Base-by-base conservation (phyloP, 176 grass and related monocot genomes). In the Carex kokanica region DNA sequence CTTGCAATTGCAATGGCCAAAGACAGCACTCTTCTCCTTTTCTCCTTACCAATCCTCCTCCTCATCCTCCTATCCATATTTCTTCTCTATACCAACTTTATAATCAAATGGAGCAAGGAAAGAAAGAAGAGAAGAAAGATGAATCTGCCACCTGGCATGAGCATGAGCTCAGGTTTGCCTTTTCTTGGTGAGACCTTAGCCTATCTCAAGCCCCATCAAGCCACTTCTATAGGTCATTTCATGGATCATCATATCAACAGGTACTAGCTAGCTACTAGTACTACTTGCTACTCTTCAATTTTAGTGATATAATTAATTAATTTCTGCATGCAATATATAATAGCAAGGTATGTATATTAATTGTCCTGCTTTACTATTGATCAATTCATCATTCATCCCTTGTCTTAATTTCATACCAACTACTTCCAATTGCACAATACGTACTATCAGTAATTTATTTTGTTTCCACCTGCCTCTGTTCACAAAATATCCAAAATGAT, bases 151-250 rank as follows among this genome's bases (percentile, higher is more conserved):
- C 92, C 92, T 2, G 95, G 90, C 61, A 78, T 85, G 60, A 65
- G 38, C 43, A 78, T 85, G 60, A 65, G 38, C 43, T 2, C 3
- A 27, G 89, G 95, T 0, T 87, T 88, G 92, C 95, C 95, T 36
- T 78, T 94, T 1, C 16, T 98, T 68, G 95, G 95, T 83, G 92
- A 95, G 74, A 98, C 95, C 29, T 90, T 93, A 82, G 92, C 87
- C 54, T 98, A 93, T 88, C 95, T 94, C 90, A 83, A 87, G 79
- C 54, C 92, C 23, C 90, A 98, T 80, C 88, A 80, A 5, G 89
- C 92, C 81, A 98, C 90, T 81, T 86, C 92, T 49, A 53, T 94
- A 17, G 92, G 95, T 81, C 80, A 23, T 63, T 98, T 93, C 89
- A 98, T 98, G 95, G 69, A 94, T 18, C 83, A 85, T 62, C 90